A percentile compares a stretch with the other conserved stretches of the same genome.
Conservation (phyloP, 768 basidiomycete species). For the Pluteus cervinus region DNA sequence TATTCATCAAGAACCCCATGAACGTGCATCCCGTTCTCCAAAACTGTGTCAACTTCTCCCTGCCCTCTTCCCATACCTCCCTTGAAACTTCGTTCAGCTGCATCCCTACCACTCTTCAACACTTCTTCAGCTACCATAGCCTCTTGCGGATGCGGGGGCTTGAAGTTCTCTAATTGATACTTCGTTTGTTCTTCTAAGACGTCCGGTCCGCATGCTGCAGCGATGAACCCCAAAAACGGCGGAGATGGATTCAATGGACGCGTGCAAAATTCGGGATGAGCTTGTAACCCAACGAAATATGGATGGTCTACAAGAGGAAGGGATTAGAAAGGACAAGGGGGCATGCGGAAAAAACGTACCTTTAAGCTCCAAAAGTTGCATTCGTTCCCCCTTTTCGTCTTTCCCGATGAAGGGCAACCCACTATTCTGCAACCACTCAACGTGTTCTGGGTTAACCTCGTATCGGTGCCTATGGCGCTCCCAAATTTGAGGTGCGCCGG, state of each 20-base stretch:
- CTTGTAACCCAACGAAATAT: conserved; percentile 90
- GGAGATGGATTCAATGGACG: conserved; percentile 97
- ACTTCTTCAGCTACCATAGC: conserved; percentile 68
- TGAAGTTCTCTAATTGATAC: conserved; percentile 54
- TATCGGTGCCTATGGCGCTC: conserved; percentile 94
- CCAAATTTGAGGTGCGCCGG: conserved; percentile 77
- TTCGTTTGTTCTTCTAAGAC: conserved; percentile 70
- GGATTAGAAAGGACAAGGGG: conserved; percentile 1
- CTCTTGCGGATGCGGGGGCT: conserved; percentile 70
- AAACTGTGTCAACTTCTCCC: neutral
- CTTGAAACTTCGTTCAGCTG: conserved; percentile 13
- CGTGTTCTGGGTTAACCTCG: conserved; percentile 90
- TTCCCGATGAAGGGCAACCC: conserved; percentile 72
- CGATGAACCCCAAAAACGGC: conserved; percentile 92
- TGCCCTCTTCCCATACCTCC: conserved; percentile 12
- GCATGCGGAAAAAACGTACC: conserved; percentile 39
- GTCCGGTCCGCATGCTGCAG: conserved; percentile 53
- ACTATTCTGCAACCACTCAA: conserved; percentile 59
- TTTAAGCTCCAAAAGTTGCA: conserved; percentile 90
- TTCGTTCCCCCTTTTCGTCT: conserved; percentile 93
- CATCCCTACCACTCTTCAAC: conserved; percentile 32
- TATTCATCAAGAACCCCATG: too few species aligned
- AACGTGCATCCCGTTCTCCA: too few species aligned
- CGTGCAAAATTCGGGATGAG: conserved; percentile 98
- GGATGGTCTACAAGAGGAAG: conserved; percentile 66